Conservation (phyloP, 306 rosid genomes). For the Dryas alaskensis region DNA sequence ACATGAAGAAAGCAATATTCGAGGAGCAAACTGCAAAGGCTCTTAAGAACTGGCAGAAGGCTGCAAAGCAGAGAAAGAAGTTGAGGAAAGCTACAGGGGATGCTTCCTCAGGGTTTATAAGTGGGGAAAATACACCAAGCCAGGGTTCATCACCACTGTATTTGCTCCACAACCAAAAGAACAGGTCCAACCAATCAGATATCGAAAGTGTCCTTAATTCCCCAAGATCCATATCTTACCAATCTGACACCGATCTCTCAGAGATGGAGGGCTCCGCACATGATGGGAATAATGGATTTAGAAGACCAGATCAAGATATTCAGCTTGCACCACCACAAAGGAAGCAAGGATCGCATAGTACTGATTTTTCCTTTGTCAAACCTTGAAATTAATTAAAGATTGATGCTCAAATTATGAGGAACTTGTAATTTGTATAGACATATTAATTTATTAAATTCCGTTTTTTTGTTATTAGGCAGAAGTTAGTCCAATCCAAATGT, state of each 20-base stretch:
- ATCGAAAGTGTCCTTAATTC: slow-evolving; percentile 39
- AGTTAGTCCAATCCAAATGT: too few species aligned
- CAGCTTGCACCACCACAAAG: neutral
- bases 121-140: slow-evolving; percentile 63
- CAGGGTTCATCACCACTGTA: slow-evolving; percentile 54
- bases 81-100: slow-evolving; percentile 30
- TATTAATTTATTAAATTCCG: too few species aligned
- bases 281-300: neutral
- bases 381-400: slow-evolving; percentile 21
- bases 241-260: slow-evolving; percentile 53
- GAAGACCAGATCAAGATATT: neutral
- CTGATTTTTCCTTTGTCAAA: slow-evolving; percentile 52
- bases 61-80: slow-evolving; percentile 44
- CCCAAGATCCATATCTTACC: slow-evolving; percentile 44
- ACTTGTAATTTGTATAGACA: too few species aligned
- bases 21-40: slow-evolving; percentile 71
- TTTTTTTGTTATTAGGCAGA: too few species aligned
- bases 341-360: slow-evolving; percentile 19
- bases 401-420: too few species aligned
- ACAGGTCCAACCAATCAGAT: slow-evolving; percentile 34
- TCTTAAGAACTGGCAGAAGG: slow-evolving; percentile 62
- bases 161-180: slow-evolving; percentile 45
- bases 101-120: slow-evolving; percentile 32
- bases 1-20: slow-evolving; percentile 62
- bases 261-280: slow-evolving; percentile 27